Conservation (phyloP, 257 asterid genomes). For the Primulina huaijiensis region DNA sequence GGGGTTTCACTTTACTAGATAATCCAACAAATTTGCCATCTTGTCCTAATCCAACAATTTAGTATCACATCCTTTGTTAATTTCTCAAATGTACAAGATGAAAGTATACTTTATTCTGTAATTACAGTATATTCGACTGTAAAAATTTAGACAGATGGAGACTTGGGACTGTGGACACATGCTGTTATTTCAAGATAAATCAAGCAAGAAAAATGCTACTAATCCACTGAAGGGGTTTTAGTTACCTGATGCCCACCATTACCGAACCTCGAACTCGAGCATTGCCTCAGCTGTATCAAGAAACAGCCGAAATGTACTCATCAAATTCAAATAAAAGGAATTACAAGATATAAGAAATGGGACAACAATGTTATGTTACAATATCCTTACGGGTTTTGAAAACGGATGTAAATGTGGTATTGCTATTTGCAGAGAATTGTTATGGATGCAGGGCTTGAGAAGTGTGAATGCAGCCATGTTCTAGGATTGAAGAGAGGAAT, state of each 20-base stretch:
- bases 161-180: no score
- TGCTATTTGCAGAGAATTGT: slow-evolving; percentile 21
- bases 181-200: no score
- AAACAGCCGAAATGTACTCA: neutral
- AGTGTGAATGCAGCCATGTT: slow-evolving; percentile 54
- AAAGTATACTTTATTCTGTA: no score
- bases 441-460: slow-evolving; percentile 35
- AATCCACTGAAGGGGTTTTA: neutral
- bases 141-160: no score
- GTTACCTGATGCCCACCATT: slow-evolving; percentile 41
- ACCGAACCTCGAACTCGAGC: slow-evolving; percentile 35
- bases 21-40: no score
- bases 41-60: no score
- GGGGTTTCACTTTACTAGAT: neutral
- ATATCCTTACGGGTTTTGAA: slow-evolving; percentile 37
- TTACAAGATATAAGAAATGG: no score
- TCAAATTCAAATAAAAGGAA: neutral
- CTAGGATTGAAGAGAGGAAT: slow-evolving; percentile 5
- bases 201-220: neutral
- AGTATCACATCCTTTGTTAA: no score
- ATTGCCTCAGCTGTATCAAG: slow-evolving; percentile 42
- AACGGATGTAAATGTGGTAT: slow-evolving; percentile 28
- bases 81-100: no score
- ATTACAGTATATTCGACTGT: no score
- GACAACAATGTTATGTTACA: neutral